Base-by-base conservation (phyloP, 495 filamentous ascomycete species). In the Aspergillus ellipticus region DNA sequence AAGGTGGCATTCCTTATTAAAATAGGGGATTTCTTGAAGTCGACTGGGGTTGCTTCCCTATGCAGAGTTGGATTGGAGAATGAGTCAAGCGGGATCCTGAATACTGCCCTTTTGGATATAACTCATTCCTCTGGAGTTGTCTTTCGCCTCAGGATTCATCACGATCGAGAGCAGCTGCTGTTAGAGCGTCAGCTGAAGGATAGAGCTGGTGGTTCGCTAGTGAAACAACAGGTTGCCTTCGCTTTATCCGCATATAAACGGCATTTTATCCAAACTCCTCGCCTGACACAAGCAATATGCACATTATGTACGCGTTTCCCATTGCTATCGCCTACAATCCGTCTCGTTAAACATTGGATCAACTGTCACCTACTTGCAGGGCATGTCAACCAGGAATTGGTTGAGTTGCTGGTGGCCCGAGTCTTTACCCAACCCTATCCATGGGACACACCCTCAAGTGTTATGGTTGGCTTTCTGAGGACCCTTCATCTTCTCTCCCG, bases 331-430 rank as follows among this genome's bases (percentile, higher is more conserved):
- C 83, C 89, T 1, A 89, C 90, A 4, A 88, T 96, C 52, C 88
- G 93, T n/a, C 78, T 97, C 5, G 74, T 89, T 33, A 97, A 97
- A 70, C 77, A 83, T 59, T 98, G 94, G 94, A 94, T 96, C 64
- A 82, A 82, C 59, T 79, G 80, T 1, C 94, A 98, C 60, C 84
- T 94, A 41, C 83, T 98, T 19, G 78, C 81, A 0, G 77, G 74
- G 26, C 89, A 96, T 60, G 75, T 97, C 64, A 78, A 77, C 26
- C 85, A 90, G 19, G 90, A 93, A 64, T 68, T 96, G 26, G 80
- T 96, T 52, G 94, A 98, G 70, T 80, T 97, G 31, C 68, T 94
- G 37, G 86, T 83, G 13, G 77, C 84, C 6, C 85, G 83, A 35
- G 79, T 81, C 31, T 98, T 97, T 68, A 72, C 92, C n/a, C 82